Evolutionary conservation across 2,329 filamentous ascomycete species (phyloP).

Genomic region (Xylaria polymorpha): DNA sequence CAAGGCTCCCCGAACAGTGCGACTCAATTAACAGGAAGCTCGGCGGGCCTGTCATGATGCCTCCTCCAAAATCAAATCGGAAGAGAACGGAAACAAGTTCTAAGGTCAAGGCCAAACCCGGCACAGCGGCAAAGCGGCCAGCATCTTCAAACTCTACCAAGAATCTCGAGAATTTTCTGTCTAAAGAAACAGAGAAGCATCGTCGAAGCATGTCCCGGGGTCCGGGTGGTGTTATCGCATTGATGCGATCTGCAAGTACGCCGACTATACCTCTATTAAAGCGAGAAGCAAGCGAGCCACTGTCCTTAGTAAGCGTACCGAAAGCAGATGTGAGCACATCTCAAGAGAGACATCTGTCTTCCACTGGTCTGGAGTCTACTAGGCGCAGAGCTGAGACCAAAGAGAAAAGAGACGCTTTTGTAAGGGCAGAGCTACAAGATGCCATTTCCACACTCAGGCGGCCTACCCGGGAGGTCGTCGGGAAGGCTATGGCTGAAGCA

Average conservation of each 20-base stretch:
- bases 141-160: conserved; percentile 56
- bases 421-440: conserved; percentile 77
- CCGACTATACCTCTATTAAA: conserved; percentile 74
- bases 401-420: conserved; percentile 71
- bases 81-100: conserved; percentile 58
- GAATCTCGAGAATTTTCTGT: conserved; percentile 72
- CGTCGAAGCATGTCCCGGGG: conserved; percentile 67
- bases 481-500: conserved; percentile 74
- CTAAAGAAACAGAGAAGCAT: conserved; percentile 64
- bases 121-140: conserved; percentile 63
- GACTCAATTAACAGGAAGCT: conserved; percentile 79
- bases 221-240: conserved; percentile 68
- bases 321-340: conserved; percentile 55
- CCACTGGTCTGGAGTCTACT: conserved; percentile 55
- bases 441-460: conserved; percentile 80
- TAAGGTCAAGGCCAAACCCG: conserved; percentile 62
- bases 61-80: conserved; percentile 63
- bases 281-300: conserved; percentile 73
- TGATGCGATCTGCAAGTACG: conserved; percentile 76
- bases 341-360: conserved; percentile 58
- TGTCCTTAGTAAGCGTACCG: conserved; percentile 61
- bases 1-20: conserved; percentile 78
- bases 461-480: conserved; percentile 78
- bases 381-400: conserved; percentile 67
- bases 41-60: conserved; percentile 74